A percentile compares a stretch with the other conserved stretches of the same genome.
Evolutionary conservation across 352 stramenopile species (phyloP).

Genomic region (Phytophthora podocarpi): DNA sequence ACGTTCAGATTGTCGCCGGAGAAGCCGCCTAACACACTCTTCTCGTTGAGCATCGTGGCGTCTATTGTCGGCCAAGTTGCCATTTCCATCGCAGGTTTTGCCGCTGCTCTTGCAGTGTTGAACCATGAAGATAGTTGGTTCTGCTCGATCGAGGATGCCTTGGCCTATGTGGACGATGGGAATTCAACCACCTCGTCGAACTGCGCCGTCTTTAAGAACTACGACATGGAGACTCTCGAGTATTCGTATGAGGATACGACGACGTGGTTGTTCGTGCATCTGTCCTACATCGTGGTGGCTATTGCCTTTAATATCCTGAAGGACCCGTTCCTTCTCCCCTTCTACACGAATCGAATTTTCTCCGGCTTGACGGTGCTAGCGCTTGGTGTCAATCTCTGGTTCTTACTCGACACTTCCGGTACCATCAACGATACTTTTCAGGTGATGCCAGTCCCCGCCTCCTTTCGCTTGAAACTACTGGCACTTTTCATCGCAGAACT

Average conservation of each 20-base stretch:
- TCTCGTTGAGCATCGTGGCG: slow-evolving; percentile 46
- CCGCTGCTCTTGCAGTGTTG: slow-evolving; percentile 34
- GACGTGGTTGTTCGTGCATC: slow-evolving; percentile 65
- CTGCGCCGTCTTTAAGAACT: slow-evolving; percentile 47
- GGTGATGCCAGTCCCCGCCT: slow-evolving; percentile 42
- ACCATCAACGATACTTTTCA: slow-evolving; percentile 51
- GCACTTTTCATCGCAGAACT: slow-evolving; percentile 49
- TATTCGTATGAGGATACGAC: slow-evolving; percentile 54
- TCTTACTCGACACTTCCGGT: slow-evolving; percentile 47
- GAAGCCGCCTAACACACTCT: slow-evolving; percentile 52
- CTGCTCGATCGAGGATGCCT: slow-evolving; percentile 43
- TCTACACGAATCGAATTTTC: slow-evolving; percentile 56
- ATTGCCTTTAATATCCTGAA: slow-evolving; percentile 61
- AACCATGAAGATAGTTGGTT: slow-evolving; percentile 46
- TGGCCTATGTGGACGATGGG: slow-evolving; percentile 23
- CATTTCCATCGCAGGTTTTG: slow-evolving; percentile 59
- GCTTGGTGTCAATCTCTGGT: slow-evolving; percentile 55
- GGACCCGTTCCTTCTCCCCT: slow-evolving; percentile 50
- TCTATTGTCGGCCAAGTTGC: slow-evolving; percentile 56
- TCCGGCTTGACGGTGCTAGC: slow-evolving; percentile 29
- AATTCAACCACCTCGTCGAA: slow-evolving; percentile 24
- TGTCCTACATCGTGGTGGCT: slow-evolving; percentile 58
- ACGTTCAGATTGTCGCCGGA: slow-evolving; percentile 38
- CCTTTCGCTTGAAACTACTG: slow-evolving; percentile 50
- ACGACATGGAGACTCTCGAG: slow-evolving; percentile 39